Base-by-base conservation (phyloP, 176 grass and related monocot species). In the Leersia perrieri region DNA sequence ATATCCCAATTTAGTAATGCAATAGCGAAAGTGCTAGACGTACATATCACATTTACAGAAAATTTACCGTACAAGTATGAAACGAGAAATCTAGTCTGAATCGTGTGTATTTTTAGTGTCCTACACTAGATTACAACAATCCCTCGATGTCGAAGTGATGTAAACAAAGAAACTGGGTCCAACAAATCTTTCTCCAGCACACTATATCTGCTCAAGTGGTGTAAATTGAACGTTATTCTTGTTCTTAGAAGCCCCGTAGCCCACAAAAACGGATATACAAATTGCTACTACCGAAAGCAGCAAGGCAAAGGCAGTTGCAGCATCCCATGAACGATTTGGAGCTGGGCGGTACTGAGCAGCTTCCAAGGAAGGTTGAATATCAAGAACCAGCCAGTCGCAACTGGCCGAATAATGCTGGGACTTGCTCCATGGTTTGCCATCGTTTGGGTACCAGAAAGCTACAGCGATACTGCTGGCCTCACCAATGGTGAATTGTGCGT, bases 391-490 rank as follows among this genome's bases (percentile, higher is more conserved):
- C 96, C 96, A 99, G 85, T 99, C 83, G 30, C 96, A 93, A 72
- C 92, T 99, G 49, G 81, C 96, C 32, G 96, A 99, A 73, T 95
- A 99, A 82, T 95, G 96, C 39, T 95, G 78, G 0, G 92, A 91
- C 10, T 93, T 76, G 39, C 84, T 83, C 90, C 90, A 99, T 84
- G 87, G 75, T 62, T 95, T 85, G 63, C 89, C 93, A 53, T 63
- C 73, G 28, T 60, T 88, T 33, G 96, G 96, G 88, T 95, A 99
- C 96, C 96, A 99, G 73, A 99, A 95, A 70, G 96, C 96, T 78
- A 95, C 75, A 1, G 96, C 84, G 66, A 93, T 71, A 34, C 91
- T 93, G 69, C 73, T 95, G 33, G 87, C 61, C 64, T 90, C 88
- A 61, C 96, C 92, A 22, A 99, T 95, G 55, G 90, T 95, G 63